Base-by-base conservation (phyloP, 108 stramenopile species). In the Cylindrotheca fusiformis region DNA sequence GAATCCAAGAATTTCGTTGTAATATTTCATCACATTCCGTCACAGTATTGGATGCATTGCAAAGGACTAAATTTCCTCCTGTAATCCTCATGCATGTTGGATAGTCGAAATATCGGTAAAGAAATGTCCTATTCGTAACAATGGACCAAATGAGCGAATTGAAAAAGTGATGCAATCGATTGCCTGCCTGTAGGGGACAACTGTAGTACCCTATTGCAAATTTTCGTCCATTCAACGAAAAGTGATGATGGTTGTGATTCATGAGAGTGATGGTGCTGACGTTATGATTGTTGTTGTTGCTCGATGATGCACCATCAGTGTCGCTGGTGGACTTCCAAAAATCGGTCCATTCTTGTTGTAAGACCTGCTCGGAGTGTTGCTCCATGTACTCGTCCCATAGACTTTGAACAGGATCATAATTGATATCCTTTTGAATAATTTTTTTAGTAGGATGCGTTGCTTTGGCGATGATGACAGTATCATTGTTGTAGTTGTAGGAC, bases 91-190 rank as follows among this genome's bases (percentile, higher is more conserved):
- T 22, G 36, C 69, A 69, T 0, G 58, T 33, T 0, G 25, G 6
- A 1, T 62, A 28, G 28, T 48, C 29, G 31, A 30, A 55, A 55
- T 70, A 71, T 18, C 33, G 52, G 30, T 48, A 71, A 8, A 71
- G 0, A 33, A 71, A 20, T 1, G 70, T 71, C 31, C 70, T 53
- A 64, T 71, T 71, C 0, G 70, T 71, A 2, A 71, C 18, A 20
- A 71, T 32, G 1, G 63, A 21, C 63, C 63, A 64, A 24, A 71
- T 22, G 18, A 71, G 27, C 20, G 52, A 26, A 27, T 71, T 71
- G 46, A 64, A 29, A 25, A 58, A 71, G 23, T 55, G 63, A 49
- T 71, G 61, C 0, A 56, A 28, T 50, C 58, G 31, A 27, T 64
- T 64, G 19, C 70, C 70, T 12, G 51, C 60, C 36, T 63, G 53